Evolutionary conservation across 495 filamentous ascomycete genomes (phyloP), one percentile per base, ranked within the genome.

Genomic region (Xylaria cubensis): DNA sequence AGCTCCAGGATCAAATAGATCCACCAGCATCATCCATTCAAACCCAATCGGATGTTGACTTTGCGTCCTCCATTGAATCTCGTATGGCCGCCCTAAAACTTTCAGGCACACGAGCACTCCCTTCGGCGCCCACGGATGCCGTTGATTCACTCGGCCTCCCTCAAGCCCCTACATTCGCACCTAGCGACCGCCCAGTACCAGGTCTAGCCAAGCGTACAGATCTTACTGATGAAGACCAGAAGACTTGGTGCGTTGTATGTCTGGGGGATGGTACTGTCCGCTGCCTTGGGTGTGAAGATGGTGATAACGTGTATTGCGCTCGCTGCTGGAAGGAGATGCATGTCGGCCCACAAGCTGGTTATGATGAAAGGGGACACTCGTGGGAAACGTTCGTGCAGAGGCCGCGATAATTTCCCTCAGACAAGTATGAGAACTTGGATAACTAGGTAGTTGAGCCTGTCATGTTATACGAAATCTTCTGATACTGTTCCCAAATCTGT

Each of bases 251-350:
- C 76, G 83, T 87, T 17, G 92, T 92, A 58, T 93, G 91, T 74
- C 88, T 88, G 41, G 89, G 89, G 46, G 90, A 93, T 73, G 90
- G 89, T 4, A 85, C 85, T 4, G 80, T 93, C 13, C 77, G 80
- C 64, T 93, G 91, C 75, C 64, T 85, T 3, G 91, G 88, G 13
- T 93, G 91, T 75, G 89, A 90, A 69, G 21, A 32, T 8, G 84
- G 83, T 9, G 90, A 92, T 69, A 44, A 72, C 21, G 76, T 90
- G 21, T 93, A 92, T 75, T 93, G 91, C 78, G 82, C 80, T 12
- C 76, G 84, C 7, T 93, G 91, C 80, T 93, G 90, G 91, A 82
- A 80, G 61, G 91, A 92, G 74, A 91, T 91, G 76, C 91, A 93
- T 72, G 81, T 86, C 3, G 90, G 90, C 0, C 83, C 84, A 41